Evolutionary conservation across 352 stramenopile species (phyloP), one percentile per base, ranked within the genome.

Genomic region (Phytophthora pistaciae): DNA sequence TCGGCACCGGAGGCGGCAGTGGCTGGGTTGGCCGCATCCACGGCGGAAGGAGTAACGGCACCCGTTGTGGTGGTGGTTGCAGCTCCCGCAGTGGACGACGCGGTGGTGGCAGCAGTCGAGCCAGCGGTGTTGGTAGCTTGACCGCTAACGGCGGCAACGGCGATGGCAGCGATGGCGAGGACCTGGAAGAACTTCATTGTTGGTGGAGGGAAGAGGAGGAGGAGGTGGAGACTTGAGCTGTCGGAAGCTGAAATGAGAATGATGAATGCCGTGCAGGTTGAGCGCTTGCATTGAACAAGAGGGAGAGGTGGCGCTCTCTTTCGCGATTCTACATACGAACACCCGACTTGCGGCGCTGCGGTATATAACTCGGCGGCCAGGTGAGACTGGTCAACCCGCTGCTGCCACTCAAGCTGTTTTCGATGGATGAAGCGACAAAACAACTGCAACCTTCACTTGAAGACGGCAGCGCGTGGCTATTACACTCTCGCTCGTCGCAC

Each of bases 111-210:
- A 13, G 53, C 29, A 38, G 38, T 38, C 18, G 56, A 60, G 55
- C n/a, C 56, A 3, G 54, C 18, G 5, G 55, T 59, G 13, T 46
- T 66, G 3, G 60, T 27, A 25, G 55, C 18, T 54, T 79, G 68
- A n/a, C 55, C 68, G 21, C 25, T 70, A n/a, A 64, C 58, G 16
- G 55, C 59, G 7, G 68, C 68, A 13, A 79, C 33, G 21, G 72
- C 72, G 44, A 79, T 42, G 9, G 72, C 68, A 11, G 72, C 72
- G 56, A 79, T 65, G 54, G 70, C 1, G 48, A 79, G 42, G 40
- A 73, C 62, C 38, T 75, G 68, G 59, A 79, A 70, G 48, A 75
- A 75, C 71, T 78, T 69, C 67, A 78, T 78, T 5, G 20, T 71
- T 65, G 44, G 21, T 48, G 57, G 7, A 3, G 5, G 0, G n/a